These are phyloP conservation scores for Eurotiales sp. DNA, from an alignment of 2,329 filamentous ascomycete genomes.

Conservation along the genomic window DNA sequence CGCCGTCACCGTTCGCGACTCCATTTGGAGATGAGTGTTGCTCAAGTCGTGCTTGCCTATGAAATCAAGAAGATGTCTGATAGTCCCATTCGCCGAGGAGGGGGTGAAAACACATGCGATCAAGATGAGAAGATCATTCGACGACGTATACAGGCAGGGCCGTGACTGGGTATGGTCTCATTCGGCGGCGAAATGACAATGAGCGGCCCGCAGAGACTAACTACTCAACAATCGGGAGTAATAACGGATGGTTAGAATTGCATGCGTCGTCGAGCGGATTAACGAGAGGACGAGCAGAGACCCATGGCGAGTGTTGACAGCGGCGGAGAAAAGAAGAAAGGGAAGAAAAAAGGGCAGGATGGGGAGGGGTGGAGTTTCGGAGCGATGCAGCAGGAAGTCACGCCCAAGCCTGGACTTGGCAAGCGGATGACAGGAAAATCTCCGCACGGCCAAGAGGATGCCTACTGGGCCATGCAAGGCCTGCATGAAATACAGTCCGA, in stretches of 20 bases:
- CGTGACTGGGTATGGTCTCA: not conserved
- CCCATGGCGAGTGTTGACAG: constrained; percentile 48
- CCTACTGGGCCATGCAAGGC: not conserved
- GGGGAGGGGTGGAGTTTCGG: constrained; percentile 8
- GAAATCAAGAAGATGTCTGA: too few relatives aligned
- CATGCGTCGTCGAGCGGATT: too few relatives aligned
- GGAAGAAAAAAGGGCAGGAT: constrained; percentile 3
- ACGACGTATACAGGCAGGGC: not conserved
- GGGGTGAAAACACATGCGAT: not conserved
- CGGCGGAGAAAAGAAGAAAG: constrained; percentile 37
- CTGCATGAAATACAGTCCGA: constrained; percentile 2
- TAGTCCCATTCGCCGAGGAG: too few relatives aligned
- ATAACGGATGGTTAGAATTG: too few relatives aligned
- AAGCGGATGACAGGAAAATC: constrained; percentile 1
- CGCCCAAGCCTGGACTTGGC: constrained; percentile 9
- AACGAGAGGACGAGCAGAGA: too few relatives aligned
- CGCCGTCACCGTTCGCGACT: constrained; percentile 30
- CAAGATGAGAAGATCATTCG: too few relatives aligned
- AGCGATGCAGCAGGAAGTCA: constrained; percentile 4
- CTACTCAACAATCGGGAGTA: too few relatives aligned
- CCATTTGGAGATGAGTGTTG: constrained; percentile 29
- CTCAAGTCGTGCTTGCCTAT: not conserved
- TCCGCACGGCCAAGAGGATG: not conserved
- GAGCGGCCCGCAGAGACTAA: not conserved
- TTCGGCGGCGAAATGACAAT: not conserved